Evolutionary conservation across 192 early-diverging fungal genomes (phyloP).

Genomic region (Coemansia erecta): DNA sequence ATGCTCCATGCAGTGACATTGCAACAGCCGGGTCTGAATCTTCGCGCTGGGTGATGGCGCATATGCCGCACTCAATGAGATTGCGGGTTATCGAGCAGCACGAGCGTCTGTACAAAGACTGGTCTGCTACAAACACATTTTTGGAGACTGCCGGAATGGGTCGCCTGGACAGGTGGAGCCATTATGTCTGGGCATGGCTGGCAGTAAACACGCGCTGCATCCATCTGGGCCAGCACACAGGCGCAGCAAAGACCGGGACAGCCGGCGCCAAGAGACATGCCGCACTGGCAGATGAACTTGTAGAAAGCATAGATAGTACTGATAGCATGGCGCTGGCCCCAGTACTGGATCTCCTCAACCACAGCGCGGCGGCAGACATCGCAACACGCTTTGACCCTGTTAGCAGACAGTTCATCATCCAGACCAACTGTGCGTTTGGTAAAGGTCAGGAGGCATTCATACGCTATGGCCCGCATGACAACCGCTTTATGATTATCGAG

Average conservation of each 20-base stretch:
- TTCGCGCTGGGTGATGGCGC: constrained; percentile 22
- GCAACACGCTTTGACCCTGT: constrained; percentile 20
- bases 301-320: constrained; percentile 3
- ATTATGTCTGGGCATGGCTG: constrained; percentile 49
- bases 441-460: constrained; percentile 61
- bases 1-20: constrained; percentile 5
- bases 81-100: constrained; percentile 24
- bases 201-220: constrained; percentile 47
- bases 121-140: constrained; percentile 12
- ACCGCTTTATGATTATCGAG: constrained; percentile 45
- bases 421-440: constrained; percentile 56
- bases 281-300: not conserved
- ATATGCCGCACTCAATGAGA: constrained; percentile 21
- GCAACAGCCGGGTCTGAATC: not conserved
- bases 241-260: not conserved
- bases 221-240: constrained; percentile 24
- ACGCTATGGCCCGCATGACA: constrained; percentile 49
- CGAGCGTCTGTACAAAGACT: constrained; percentile 23
- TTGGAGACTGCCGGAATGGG: not conserved
- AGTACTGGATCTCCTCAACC: constrained; percentile 75
- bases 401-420: constrained; percentile 60
- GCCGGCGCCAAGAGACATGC: not conserved
- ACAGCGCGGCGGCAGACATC: constrained; percentile 60
- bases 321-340: constrained; percentile 73
- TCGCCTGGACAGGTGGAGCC: constrained; percentile 18